phyloP scores from a whole-genome alignment of 345 rosid genomes.

The Garcia nutans region DNA sequence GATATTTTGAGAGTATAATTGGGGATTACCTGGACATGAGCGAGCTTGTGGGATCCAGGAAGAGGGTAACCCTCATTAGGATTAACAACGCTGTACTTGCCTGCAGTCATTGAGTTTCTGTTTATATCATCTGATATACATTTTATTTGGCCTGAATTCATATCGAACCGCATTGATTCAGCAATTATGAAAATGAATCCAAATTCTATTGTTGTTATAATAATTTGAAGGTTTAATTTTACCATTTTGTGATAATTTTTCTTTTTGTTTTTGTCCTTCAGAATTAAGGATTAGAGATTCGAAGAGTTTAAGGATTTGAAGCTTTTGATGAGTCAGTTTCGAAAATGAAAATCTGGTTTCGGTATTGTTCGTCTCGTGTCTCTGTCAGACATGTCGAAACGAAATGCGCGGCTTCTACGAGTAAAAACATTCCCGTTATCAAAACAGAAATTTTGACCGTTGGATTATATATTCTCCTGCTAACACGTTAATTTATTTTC shows the following conservation, averaged over 20 bases:
- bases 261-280: too few relatives aligned
- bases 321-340: neutral
- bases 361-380: neutral
- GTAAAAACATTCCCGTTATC: too few relatives aligned
- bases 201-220: conserved; percentile 3
- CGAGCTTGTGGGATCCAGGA: conserved; percentile 57
- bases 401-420: neutral
- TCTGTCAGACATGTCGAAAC: neutral
- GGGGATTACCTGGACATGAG: conserved; percentile 45
- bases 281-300: neutral
- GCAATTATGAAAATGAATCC: conserved; percentile 29
- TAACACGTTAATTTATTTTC: too few relatives aligned
- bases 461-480: too few relatives aligned
- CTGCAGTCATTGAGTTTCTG: conserved; percentile 57
- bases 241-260: conserved; percentile 17
- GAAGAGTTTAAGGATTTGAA: neutral
- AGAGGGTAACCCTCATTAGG: conserved; percentile 51
- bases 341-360: neutral
- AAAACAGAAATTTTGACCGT: too few relatives aligned
- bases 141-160: conserved; percentile 55
- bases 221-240: conserved; percentile 12
- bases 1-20: neutral
- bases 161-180: conserved; percentile 59
- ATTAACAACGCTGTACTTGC: conserved; percentile 57
- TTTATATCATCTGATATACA: conserved; percentile 88